phyloP scores from a whole-genome alignment of 495 filamentous ascomycete species.

The Aspergillus ellipticus region DNA sequence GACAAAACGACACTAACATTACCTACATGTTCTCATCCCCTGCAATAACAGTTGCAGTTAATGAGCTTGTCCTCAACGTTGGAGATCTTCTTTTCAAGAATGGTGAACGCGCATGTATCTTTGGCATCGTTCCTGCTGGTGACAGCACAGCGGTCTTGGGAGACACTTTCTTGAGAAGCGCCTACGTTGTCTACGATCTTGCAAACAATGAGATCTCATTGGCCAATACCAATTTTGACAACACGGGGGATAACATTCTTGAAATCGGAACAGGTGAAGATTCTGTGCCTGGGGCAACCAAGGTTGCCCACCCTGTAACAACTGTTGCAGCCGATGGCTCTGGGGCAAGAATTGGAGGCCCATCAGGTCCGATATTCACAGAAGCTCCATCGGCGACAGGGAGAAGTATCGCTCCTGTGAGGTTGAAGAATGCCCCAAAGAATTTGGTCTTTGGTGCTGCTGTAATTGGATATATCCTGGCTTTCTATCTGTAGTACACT shows the following conservation, averaged over 20 bases:
- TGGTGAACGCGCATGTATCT: conserved; percentile 61
- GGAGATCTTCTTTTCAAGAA: conserved; percentile 56
- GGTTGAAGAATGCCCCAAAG: conserved; percentile 19
- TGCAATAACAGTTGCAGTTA: conserved; percentile 67
- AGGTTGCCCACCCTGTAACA: conserved; percentile 61
- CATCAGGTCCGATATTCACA: conserved; percentile 18
- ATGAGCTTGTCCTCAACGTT: conserved; percentile 72
- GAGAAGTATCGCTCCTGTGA: conserved; percentile 15
- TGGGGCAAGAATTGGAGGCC: conserved; percentile 34
- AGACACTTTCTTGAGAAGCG: conserved; percentile 88
- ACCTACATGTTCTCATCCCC: conserved; percentile 66
- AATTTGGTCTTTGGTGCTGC: conserved; percentile 25
- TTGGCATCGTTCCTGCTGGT: conserved; percentile 72
- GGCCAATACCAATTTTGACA: conserved; percentile 81
- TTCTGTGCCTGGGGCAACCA: conserved; percentile 67
- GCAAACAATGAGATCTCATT: conserved; percentile 83
- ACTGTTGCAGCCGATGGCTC: conserved; percentile 35
- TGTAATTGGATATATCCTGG: conserved; percentile 27
- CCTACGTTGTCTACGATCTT: conserved; percentile 91
- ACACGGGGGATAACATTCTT: conserved; percentile 55
- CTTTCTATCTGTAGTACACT: too few species aligned
- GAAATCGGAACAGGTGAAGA: conserved; percentile 68
- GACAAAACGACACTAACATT: conserved; percentile 53
- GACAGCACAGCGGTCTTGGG: conserved; percentile 69
- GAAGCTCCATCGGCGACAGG: conserved; percentile 16